A percentile compares a stretch with the other conserved stretches of the same genome.
phyloP scores from a whole-genome alignment of 257 asterid species.

The Coffea eugenioides region DNA sequence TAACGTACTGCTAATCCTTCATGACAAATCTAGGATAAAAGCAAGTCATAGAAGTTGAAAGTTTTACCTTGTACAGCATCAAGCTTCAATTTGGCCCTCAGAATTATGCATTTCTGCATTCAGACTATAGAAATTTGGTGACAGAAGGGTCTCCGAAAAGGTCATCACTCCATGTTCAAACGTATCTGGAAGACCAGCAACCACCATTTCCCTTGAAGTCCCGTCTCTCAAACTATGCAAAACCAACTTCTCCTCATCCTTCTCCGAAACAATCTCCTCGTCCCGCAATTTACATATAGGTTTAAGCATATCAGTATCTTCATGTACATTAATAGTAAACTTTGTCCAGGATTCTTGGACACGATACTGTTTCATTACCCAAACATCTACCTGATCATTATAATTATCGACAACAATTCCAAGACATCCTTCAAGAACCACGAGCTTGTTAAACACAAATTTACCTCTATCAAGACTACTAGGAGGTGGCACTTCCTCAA shows the following conservation, averaged over 20 bases:
- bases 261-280: constrained; percentile 26
- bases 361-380: constrained; percentile 48
- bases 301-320: constrained; percentile 7
- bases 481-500: constrained; percentile 43
- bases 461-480: constrained; percentile 11
- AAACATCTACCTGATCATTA: constrained; percentile 21
- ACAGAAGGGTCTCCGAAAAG: constrained; percentile 35
- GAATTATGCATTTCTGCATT: neutral
- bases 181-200: constrained; percentile 22
- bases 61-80: neutral
- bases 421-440: constrained; percentile 44
- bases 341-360: constrained; percentile 37
- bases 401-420: constrained; percentile 29
- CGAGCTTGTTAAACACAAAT: constrained; percentile 29
- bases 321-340: constrained; percentile 14
- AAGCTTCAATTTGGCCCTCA: neutral
- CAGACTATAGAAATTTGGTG: constrained; percentile 14
- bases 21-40: neutral
- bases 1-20: neutral
- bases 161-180: constrained; percentile 18
- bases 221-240: constrained; percentile 15
- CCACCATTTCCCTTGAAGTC: constrained; percentile 19
- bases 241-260: constrained; percentile 23
- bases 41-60: neutral
- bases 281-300: constrained; percentile 26